These are phyloP conservation scores for Nevesoporus exiguus DNA, from an alignment of 768 basidiomycete genomes.

Conservation along the genomic window DNA sequence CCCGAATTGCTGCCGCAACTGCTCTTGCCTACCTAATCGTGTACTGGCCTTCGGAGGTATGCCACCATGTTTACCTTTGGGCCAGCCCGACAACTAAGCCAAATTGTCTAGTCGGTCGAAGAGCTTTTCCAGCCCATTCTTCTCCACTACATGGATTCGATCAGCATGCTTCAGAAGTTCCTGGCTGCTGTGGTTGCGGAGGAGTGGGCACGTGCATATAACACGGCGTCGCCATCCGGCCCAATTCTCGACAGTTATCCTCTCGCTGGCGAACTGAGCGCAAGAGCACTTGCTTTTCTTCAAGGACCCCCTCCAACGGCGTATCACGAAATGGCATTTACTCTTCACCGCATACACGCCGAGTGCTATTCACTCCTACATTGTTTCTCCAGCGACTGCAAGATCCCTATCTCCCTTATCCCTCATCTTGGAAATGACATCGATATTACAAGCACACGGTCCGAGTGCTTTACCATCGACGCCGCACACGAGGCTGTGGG, in stretches of 20 bases:
- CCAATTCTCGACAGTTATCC: conserved; percentile 54
- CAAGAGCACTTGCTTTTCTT: conserved; percentile 67
- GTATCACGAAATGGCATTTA: conserved; percentile 88
- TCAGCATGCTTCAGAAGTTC: conserved; percentile 89
- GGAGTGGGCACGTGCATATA: conserved; percentile 80
- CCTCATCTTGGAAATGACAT: conserved; percentile 76
- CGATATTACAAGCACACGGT: conserved; percentile 63
- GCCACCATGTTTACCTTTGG: not conserved
- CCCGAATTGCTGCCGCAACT: conserved; percentile 72
- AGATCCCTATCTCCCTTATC: conserved; percentile 74
- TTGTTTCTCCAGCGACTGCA: conserved; percentile 83
- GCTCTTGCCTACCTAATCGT: conserved; percentile 71
- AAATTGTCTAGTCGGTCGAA: conserved; percentile 43
- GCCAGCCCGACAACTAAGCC: not conserved
- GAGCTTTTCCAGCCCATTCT: conserved; percentile 75
- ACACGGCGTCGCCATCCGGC: conserved; percentile 29
- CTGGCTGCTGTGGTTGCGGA: conserved; percentile 82
- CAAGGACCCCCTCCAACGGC: conserved; percentile 72
- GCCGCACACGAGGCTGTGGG: conserved; percentile 72
- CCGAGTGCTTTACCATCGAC: conserved; percentile 73
- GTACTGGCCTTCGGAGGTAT: conserved; percentile 63
- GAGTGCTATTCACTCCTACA: conserved; percentile 82
- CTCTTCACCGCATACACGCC: conserved; percentile 71
- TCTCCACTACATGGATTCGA: conserved; percentile 75
- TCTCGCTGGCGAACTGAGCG: conserved; percentile 64